Base-by-base conservation (phyloP, 768 basidiomycete genomes). In the Rhodosporidiobolus sp. region DNA sequence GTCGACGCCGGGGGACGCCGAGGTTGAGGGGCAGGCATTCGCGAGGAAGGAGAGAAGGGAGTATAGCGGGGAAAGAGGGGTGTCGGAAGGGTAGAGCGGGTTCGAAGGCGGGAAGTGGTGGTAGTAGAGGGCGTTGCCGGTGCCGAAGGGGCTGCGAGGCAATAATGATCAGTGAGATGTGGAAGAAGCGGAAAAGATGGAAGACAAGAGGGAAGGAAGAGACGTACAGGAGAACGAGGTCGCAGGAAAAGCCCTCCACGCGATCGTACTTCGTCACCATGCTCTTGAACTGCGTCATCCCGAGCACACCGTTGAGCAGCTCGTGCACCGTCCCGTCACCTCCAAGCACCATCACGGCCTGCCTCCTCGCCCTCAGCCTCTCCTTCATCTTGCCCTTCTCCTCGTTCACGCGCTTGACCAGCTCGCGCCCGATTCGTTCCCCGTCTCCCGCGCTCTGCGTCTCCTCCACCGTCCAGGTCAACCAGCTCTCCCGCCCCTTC, bases 311-410 rank as follows among this genome's bases (percentile, higher is more conserved):
- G 72, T 89, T 90, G 78, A 94, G 84, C 73, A 95, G 86, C 77
- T 98, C 94, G 80, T 95, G 91, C 50, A 93, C 83, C 1, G 94
- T 96, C 26, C 94, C 94, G 80, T 98, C 94, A 14, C 94, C 94
- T 9, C 94, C 92, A 4, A 78, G 73, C 0, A 82, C 69, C 4
- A 80, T 55, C 3, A 80, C 75, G 0, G 64, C 67, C 32, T 30
- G 49, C 49, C 43, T 68, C 34, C 22, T 17, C 26, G n/a, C 38
- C 38, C 38, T 43, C 38, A 14, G 38, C 7, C 38, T 7, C 38
- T 7, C 38, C 8, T 14, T 14, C 38, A 3, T 5, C 3, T n/a
- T 20, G 28, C 11, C 30, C 30, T 56, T 38, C n/a, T 32, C 46
- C 52, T 59, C 30, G n/a, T 63, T 26, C 28, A 26, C 12, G 34